Percentiles rank a stretch among this genome's conserved stretches.
Conservation (phyloP, 352 stramenopile genomes). For the Phytophthora boehmeriae region DNA sequence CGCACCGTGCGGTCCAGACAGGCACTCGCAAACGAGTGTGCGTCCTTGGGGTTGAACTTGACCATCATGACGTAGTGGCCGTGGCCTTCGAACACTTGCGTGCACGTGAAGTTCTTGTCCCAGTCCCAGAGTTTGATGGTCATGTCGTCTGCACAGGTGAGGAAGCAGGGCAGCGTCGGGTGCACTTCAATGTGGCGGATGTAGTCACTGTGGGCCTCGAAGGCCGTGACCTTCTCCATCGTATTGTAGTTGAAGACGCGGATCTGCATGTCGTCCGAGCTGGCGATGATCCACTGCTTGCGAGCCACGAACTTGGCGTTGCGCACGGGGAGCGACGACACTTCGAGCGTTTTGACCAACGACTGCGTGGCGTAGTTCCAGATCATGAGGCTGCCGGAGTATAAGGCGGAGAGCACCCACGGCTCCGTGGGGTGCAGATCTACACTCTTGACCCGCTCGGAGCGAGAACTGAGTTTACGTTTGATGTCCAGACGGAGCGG, state of each 20-base stretch:
- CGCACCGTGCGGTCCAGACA: constrained; percentile 98
- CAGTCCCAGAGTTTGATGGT: constrained; percentile 99
- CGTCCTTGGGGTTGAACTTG: constrained; percentile 99
- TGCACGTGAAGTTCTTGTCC: constrained; percentile 84
- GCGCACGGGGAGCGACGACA: constrained; percentile 95
- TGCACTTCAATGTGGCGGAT: constrained; percentile 98
- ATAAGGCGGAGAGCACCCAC: constrained; percentile 97
- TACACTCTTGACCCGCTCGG: constrained; percentile 98
- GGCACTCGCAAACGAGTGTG: constrained; percentile 98
- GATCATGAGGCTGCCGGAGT: constrained; percentile 98
- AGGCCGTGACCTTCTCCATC: constrained; percentile 95
- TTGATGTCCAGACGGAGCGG: constrained; percentile 86
- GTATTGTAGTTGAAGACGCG: constrained; percentile 99
- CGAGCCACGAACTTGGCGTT: constrained; percentile 94
- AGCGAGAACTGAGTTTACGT: constrained; percentile 95
- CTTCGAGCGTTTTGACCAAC: constrained; percentile 98
- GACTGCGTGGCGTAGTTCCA: constrained; percentile 97
- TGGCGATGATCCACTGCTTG: constrained; percentile 98
- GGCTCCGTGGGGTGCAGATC: constrained; percentile 98
- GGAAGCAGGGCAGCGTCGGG: constrained; percentile 95
- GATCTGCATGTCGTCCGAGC: constrained; percentile 96
- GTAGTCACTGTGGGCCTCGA: constrained; percentile 99
- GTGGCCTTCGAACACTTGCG: constrained; percentile 92
- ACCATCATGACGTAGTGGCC: constrained; percentile 99
- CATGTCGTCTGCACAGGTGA: constrained; percentile 99